Conservation (phyloP, 495 filamentous ascomycete genomes). For the Elasticomyces elasticus region DNA sequence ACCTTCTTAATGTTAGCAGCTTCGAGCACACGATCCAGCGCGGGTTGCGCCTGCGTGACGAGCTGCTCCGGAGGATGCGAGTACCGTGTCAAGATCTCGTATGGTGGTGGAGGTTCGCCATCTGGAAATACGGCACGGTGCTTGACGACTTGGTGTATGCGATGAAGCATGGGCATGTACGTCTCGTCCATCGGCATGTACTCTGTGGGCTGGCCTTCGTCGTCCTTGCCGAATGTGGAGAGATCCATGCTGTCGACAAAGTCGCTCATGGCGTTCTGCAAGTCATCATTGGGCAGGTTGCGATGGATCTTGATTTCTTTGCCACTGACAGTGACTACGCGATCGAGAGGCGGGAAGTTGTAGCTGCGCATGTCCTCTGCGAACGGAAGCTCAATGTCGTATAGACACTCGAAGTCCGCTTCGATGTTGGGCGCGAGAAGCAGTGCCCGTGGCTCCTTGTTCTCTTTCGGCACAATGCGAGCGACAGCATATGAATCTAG, state of each 20-base stretch:
- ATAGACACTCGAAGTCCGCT: constrained; percentile 71
- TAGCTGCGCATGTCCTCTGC: constrained; percentile 84
- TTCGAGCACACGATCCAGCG: constrained; percentile 52
- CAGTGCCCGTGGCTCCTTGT: constrained; percentile 64
- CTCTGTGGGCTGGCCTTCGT: constrained; percentile 64
- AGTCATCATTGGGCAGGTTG: constrained; percentile 65
- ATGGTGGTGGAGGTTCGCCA: constrained; percentile 54
- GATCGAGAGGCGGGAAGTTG: constrained; percentile 82
- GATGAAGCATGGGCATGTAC: constrained; percentile 86
- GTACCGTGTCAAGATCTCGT: constrained; percentile 61
- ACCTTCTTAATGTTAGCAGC: constrained; percentile 87
- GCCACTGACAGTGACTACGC: constrained; percentile 82
- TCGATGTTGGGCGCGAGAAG: constrained; percentile 76
- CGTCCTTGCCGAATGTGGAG: constrained; percentile 49
- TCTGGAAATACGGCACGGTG: constrained; percentile 68
- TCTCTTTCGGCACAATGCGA: constrained; percentile 72
- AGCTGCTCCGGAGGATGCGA: constrained; percentile 63
- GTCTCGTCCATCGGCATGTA: constrained; percentile 72
- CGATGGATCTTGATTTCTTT: constrained; percentile 73
- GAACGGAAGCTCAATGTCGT: constrained; percentile 90
- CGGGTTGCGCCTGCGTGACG: constrained; percentile 41
- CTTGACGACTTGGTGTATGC: constrained; percentile 74
- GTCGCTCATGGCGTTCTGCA: constrained; percentile 71
- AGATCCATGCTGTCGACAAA: constrained; percentile 95
- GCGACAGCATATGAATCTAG: constrained; percentile 80